phyloP scores from a whole-genome alignment of 2,329 filamentous ascomycete genomes.

The Colletotrichum orchidophilum region DNA sequence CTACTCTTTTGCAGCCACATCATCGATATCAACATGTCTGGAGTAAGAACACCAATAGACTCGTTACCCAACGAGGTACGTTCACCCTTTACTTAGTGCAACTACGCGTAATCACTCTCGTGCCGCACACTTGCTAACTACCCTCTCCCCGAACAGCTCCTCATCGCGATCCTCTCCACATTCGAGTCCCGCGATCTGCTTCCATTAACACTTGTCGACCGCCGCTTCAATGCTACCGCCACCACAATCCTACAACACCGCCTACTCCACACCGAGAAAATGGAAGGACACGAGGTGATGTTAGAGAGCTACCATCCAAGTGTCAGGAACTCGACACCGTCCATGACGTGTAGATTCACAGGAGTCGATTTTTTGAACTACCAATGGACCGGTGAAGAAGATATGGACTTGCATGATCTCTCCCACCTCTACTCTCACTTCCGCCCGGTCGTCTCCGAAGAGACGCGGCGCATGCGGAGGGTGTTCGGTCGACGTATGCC shows the following conservation, averaged over 20 bases:
- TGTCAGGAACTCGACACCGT: constrained; percentile 73
- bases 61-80: constrained; percentile 47
- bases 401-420: constrained; percentile 50
- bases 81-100: not conserved
- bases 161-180: constrained; percentile 58
- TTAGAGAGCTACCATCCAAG: constrained; percentile 83
- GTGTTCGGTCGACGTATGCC: constrained; percentile 40
- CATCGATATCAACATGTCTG: constrained; percentile 21
- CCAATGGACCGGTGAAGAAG: constrained; percentile 35
- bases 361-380: constrained; percentile 68
- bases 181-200: constrained; percentile 64
- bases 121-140: not conserved
- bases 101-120: not conserved
- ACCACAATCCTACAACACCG: constrained; percentile 72
- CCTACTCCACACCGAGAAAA: constrained; percentile 65
- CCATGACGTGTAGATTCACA: constrained; percentile 72
- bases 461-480: constrained; percentile 51
- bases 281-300: constrained; percentile 72
- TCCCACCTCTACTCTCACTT: constrained; percentile 75
- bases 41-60: constrained; percentile 35
- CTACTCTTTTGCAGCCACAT: constrained; percentile 20
- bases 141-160: constrained; percentile 50
- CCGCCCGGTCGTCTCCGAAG: constrained; percentile 67
- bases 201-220: constrained; percentile 65
- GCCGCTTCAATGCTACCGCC: constrained; percentile 70